Percentiles rank a stretch among this genome's conserved stretches.
Conservation (phyloP, 2,329 filamentous ascomycete species). For the Aspergillus japonicus region DNA sequence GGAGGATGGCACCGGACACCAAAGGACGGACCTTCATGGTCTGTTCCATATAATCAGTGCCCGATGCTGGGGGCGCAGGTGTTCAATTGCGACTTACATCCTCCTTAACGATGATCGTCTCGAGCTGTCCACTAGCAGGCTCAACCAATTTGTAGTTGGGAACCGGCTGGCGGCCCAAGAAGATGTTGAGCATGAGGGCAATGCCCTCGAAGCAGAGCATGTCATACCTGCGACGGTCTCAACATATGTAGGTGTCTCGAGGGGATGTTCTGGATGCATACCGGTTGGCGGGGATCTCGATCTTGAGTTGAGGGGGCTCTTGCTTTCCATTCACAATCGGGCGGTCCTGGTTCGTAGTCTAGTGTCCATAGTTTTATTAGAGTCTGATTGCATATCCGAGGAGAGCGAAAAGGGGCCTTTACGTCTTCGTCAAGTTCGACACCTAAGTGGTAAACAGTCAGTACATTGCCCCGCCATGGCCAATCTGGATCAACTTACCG, state of each 20-base stretch:
- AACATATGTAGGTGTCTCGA: conserved; percentile 18
- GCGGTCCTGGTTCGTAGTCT: conserved; percentile 71
- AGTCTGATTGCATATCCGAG: conserved; percentile 21
- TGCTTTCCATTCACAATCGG: conserved; percentile 75
- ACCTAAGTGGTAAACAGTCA: conserved; percentile 43
- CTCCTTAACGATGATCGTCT: conserved; percentile 77
- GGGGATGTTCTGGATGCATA: conserved; percentile 49
- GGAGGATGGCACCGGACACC: conserved; percentile 83
- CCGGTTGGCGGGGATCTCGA: conserved; percentile 94
- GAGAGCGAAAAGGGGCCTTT: conserved; percentile 16
- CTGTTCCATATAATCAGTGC: conserved; percentile 30
- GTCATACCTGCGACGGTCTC: conserved; percentile 58
- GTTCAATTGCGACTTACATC: conserved; percentile 44
- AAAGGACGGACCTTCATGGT: conserved; percentile 81
- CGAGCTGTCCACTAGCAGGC: conserved; percentile 69
- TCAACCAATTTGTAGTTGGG: conserved; percentile 77
- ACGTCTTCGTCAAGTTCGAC: conserved; percentile 96
- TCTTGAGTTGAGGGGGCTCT: conserved; percentile 90
- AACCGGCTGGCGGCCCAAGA: conserved; percentile 71
- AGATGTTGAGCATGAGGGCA: conserved; percentile 91
- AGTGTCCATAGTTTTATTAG: conserved; percentile 24
- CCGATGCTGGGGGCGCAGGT: background rate
- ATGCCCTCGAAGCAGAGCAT: conserved; percentile 98
- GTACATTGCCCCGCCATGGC: conserved; percentile 27
- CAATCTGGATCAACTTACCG: conserved; percentile 50